A percentile compares a stretch with the other conserved stretches of the same genome.
phyloP scores from a whole-genome alignment of 106 monocot genomes.

The Dendrobium huoshanense region DNA sequence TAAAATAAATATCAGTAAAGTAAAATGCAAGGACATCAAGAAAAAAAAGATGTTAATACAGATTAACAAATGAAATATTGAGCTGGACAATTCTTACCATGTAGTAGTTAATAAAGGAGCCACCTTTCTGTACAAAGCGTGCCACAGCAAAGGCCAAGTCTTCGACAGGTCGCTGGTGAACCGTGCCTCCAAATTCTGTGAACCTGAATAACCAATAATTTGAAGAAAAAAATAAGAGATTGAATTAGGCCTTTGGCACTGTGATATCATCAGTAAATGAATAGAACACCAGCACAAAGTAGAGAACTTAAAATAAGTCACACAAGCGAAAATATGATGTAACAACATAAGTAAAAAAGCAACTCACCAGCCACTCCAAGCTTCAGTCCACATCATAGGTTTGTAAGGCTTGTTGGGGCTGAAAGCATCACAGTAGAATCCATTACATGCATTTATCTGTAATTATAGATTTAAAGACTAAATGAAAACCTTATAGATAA shows the following conservation, averaged over 20 bases:
- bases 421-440: slow-evolving; percentile 90
- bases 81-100: slow-evolving; percentile 44
- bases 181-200: slow-evolving; percentile 81
- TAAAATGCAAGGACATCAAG: background rate
- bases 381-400: slow-evolving; percentile 95
- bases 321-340: background rate
- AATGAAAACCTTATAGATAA: background rate
- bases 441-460: slow-evolving; percentile 97
- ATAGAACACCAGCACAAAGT: background rate
- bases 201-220: slow-evolving; percentile 45
- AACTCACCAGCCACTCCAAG: slow-evolving; percentile 96
- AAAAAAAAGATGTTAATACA: background rate
- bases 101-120: slow-evolving; percentile 92
- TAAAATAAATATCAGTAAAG: slow-evolving; percentile 15
- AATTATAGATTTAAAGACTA: background rate
- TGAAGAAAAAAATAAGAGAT: background rate
- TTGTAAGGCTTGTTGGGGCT: slow-evolving; percentile 85
- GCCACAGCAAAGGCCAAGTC: slow-evolving; percentile 95
- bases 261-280: background rate
- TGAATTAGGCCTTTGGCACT: background rate
- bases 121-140: slow-evolving; percentile 86
- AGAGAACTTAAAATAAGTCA: background rate
- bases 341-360: background rate
- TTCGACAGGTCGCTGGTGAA: slow-evolving; percentile 74
- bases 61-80: background rate